These are phyloP conservation scores for Eruca vesicaria DNA, from an alignment of 441 rosid species.

Conservation along the genomic window DNA sequence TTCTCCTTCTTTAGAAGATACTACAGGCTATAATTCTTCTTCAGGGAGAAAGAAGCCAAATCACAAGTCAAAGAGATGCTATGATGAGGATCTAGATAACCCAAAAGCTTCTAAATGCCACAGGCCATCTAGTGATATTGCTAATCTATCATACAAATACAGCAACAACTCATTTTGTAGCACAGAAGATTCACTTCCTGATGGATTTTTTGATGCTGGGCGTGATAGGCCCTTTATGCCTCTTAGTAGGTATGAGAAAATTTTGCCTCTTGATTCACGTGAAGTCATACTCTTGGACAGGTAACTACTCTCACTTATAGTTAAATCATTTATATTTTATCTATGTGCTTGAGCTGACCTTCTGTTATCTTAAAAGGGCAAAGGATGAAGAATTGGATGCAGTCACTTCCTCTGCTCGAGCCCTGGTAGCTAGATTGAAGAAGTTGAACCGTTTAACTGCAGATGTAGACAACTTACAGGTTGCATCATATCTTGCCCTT, in stretches of 20 bases:
- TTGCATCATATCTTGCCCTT: conserved; percentile 81
- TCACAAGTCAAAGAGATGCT: conserved; percentile 68
- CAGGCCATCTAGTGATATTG: conserved; percentile 50
- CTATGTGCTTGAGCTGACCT: conserved; percentile 7
- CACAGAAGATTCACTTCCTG: conserved; percentile 69
- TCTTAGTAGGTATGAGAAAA: conserved; percentile 56
- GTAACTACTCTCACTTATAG: conserved; percentile 36
- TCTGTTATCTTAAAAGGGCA: conserved; percentile 44
- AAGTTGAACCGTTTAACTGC: conserved; percentile 43
- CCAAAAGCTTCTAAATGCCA: conserved; percentile 88
- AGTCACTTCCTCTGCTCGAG: conserved; percentile 66
- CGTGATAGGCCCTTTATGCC: conserved; percentile 91
- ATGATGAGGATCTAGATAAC: conserved; percentile 68
- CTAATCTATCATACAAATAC: conserved; percentile 56
- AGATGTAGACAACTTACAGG: conserved; percentile 57
- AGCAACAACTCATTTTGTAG: conserved; percentile 73
- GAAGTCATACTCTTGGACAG: conserved; percentile 98
- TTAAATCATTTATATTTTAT: background rate
- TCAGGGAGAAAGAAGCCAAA: conserved; percentile 40
- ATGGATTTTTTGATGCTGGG: conserved; percentile 99
- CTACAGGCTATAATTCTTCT: conserved; percentile 49
- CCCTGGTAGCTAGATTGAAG: conserved; percentile 61
- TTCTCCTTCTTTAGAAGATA: conserved; percentile 32
- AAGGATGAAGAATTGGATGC: conserved; percentile 92
- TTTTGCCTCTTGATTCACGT: conserved; percentile 71